phyloP scores from a whole-genome alignment of 2,329 filamentous ascomycete species.

The Orbilia blumenaviensis region DNA sequence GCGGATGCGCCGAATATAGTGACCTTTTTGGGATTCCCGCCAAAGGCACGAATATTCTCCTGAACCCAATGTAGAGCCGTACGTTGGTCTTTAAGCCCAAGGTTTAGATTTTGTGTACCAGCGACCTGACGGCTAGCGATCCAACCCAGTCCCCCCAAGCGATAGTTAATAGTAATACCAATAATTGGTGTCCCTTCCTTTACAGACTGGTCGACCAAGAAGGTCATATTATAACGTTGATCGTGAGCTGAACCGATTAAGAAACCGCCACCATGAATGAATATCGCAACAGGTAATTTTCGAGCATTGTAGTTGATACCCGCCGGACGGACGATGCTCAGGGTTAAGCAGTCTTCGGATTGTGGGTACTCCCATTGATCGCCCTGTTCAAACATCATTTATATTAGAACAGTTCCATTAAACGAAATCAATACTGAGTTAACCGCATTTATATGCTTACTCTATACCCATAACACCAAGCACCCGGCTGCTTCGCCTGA shows the following conservation, averaged over 20 bases:
- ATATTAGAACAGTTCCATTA: slow-evolving; percentile 56
- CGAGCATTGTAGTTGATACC: not conserved
- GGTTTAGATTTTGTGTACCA: slow-evolving; percentile 66
- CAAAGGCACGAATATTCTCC: slow-evolving; percentile 69
- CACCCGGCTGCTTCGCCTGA: slow-evolving; percentile 57
- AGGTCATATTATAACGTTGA: slow-evolving; percentile 71
- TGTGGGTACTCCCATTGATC: slow-evolving; percentile 32
- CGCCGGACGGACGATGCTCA: slow-evolving; percentile 59
- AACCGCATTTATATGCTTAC: too few relatives aligned
- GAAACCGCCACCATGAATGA: slow-evolving; percentile 64
- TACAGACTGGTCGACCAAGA: slow-evolving; percentile 68
- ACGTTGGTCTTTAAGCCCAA: slow-evolving; percentile 72
- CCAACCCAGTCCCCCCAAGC: slow-evolving; percentile 67
- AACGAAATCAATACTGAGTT: slow-evolving; percentile 55
- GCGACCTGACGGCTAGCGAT: slow-evolving; percentile 64
- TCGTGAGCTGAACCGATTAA: slow-evolving; percentile 66
- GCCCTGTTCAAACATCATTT: slow-evolving; percentile 24
- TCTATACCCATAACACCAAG: slow-evolving; percentile 59
- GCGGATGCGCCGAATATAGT: slow-evolving; percentile 73
- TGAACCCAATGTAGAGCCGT: slow-evolving; percentile 70
- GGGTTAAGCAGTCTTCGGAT: slow-evolving; percentile 59
- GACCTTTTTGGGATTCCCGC: slow-evolving; percentile 69
- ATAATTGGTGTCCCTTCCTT: slow-evolving; percentile 67
- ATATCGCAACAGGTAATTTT: slow-evolving; percentile 59
- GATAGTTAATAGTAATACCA: slow-evolving; percentile 68